phyloP scores from a whole-genome alignment of 2,329 filamentous ascomycete species.

The Blastomyces emzantsi region DNA sequence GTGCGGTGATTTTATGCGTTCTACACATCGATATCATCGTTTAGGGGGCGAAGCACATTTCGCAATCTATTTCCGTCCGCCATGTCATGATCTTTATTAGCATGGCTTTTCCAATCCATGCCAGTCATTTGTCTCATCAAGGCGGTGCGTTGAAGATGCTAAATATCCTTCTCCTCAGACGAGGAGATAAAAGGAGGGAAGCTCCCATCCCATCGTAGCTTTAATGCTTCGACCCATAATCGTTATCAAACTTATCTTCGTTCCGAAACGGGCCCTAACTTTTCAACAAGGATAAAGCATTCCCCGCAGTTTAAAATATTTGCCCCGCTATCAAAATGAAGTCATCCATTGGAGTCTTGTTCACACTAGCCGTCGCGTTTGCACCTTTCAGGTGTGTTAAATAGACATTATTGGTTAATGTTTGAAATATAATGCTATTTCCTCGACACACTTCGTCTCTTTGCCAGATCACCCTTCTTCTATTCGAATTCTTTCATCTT shows the following conservation, averaged over 20 bases:
- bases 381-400: background rate
- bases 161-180: too few relatives aligned
- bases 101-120: too few relatives aligned
- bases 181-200: background rate
- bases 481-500: background rate
- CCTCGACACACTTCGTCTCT: background rate
- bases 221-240: too few relatives aligned
- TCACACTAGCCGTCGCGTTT: background rate
- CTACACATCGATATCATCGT: background rate
- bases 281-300: background rate
- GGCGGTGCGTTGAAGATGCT: too few relatives aligned
- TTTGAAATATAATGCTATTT: background rate
- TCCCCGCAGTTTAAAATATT: background rate
- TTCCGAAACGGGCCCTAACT: too few relatives aligned
- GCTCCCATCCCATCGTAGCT: background rate
- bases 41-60: too few relatives aligned
- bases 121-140: too few relatives aligned
- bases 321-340: background rate
- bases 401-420: background rate
- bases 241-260: background rate
- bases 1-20: background rate
- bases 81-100: too few relatives aligned
- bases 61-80: too few relatives aligned
- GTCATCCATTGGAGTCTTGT: background rate
- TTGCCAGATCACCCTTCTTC: background rate